Evolutionary conservation across 108 stramenopile species (phyloP), one percentile per base, ranked within the genome.

Genomic region (Stephanodiscus triporus): DNA sequence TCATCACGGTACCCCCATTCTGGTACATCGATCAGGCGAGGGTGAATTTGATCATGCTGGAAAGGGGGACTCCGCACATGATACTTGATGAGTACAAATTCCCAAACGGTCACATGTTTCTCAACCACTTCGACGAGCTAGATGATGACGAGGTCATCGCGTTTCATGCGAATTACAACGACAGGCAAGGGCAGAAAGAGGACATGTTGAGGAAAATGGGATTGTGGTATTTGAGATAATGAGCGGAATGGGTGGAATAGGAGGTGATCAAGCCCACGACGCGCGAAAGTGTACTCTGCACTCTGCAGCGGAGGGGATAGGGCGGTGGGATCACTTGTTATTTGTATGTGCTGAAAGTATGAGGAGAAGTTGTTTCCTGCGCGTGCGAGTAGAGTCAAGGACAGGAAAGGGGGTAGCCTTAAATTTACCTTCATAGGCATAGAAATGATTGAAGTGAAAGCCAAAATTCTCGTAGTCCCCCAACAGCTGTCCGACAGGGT

Each of bases 401-500:
- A 34, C 32, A 5, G 32, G 5, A 34, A 34, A 5, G 32, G 32
- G 32, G 32, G 5, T 34, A 34, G n/a, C n/a, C n/a, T n/a, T n/a
- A n/a, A 43, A 9, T 32, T n/a, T 75, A 10, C 78, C 49, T 50
- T 87, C 89, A 69, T 66, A 88, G 6, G 63, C 87, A 70, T 91
- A 88, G 27, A 91, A 82, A 42, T 91, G 90, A 63, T 91, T 88
- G 70, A 91, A 91, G 0, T 60, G 51, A 70, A 91, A 80, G 2
- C 88, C 91, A 76, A 88, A 88, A n/a, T 76, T 74, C 26, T 80
- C 32, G 47, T 83, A 89, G n/a, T 77, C 26, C 11, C 59, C 10
- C 16, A 78, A 36, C 6, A 91, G 50, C 11, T 60, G 66, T 6
- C 84, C 34, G 10, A 71, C 58, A 0, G 87, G 91, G 0, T 24